Conservation (phyloP, 345 rosid genomes). For the Camelina neglecta region DNA sequence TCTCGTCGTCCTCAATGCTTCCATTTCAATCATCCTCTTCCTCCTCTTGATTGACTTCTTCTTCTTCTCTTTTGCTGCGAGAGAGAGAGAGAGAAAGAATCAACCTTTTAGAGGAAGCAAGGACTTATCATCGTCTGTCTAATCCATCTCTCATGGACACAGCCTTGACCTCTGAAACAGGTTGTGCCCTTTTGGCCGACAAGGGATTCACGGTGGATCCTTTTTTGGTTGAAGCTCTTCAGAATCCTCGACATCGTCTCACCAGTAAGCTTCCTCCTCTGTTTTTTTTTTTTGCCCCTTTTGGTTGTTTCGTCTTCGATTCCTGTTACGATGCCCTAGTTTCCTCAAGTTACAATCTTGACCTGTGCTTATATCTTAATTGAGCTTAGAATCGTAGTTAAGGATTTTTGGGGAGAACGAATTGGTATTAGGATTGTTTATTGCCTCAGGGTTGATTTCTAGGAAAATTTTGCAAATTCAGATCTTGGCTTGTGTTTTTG, state of each 20-base stretch:
- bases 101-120: slow-evolving; percentile 30
- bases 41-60: slow-evolving; percentile 25
- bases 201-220: slow-evolving; percentile 76
- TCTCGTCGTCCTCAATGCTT: slow-evolving; percentile 22
- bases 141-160: slow-evolving; percentile 32
- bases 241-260: slow-evolving; percentile 85
- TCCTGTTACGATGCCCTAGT: slow-evolving; percentile 1
- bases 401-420: neutral
- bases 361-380: neutral
- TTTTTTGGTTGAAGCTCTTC: slow-evolving; percentile 87
- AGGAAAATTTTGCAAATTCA: neutral
- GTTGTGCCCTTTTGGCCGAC: slow-evolving; percentile 16
- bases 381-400: slow-evolving; percentile 8
- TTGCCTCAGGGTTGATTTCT: neutral
- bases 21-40: slow-evolving; percentile 33
- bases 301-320: slow-evolving; percentile 2
- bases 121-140: neutral
- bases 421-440: neutral
- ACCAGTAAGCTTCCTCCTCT: slow-evolving; percentile 51
- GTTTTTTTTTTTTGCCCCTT: neutral
- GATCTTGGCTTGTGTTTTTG: no score
- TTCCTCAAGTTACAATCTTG: neutral
- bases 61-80: slow-evolving; percentile 31
- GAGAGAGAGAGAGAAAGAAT: neutral
- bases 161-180: neutral